phyloP scores from a whole-genome alignment of 768 basidiomycete genomes.

The Tulasnella sp. region DNA sequence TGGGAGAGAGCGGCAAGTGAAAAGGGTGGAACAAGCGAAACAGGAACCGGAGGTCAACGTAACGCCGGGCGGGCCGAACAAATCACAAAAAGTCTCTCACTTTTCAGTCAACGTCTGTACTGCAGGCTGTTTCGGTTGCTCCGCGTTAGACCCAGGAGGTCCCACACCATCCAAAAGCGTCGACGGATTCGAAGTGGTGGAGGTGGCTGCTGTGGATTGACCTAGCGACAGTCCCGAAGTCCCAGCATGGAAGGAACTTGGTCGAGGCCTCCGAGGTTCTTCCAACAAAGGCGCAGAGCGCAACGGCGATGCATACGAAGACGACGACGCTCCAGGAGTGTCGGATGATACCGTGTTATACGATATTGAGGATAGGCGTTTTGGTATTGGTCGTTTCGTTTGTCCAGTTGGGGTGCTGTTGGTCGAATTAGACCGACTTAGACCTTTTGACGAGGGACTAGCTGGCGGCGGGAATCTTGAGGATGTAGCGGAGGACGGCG shows the following conservation, averaged over 20 bases:
- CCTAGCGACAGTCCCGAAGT: neutral
- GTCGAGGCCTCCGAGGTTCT: slow-evolving; percentile 8
- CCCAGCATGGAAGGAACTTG: neutral
- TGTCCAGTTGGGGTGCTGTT: neutral
- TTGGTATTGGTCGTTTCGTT: slow-evolving; percentile 24
- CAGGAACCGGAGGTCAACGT: slow-evolving; percentile 13
- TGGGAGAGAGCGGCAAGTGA: neutral
- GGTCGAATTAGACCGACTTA: slow-evolving; percentile 20
- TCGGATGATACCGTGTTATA: slow-evolving; percentile 42
- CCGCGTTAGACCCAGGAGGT: neutral
- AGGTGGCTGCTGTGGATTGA: neutral
- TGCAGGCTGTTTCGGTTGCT: neutral
- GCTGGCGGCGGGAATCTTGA: neutral
- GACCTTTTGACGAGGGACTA: slow-evolving; percentile 1
- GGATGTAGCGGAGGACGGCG: slow-evolving; percentile 8
- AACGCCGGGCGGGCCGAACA: neutral
- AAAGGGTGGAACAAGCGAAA: neutral
- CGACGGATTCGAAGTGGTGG: neutral
- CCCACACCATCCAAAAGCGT: neutral
- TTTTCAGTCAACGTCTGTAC: neutral
- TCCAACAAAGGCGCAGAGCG: slow-evolving; percentile 9
- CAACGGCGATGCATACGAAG: neutral
- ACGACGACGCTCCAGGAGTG: slow-evolving; percentile 2
- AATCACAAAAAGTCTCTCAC: neutral
- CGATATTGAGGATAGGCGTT: slow-evolving; percentile 30